Percentiles rank a stretch among this genome's conserved stretches.
Evolutionary conservation across 164 flowering plant species (phyloP).

Genomic region (Vitis amurensis): DNA sequence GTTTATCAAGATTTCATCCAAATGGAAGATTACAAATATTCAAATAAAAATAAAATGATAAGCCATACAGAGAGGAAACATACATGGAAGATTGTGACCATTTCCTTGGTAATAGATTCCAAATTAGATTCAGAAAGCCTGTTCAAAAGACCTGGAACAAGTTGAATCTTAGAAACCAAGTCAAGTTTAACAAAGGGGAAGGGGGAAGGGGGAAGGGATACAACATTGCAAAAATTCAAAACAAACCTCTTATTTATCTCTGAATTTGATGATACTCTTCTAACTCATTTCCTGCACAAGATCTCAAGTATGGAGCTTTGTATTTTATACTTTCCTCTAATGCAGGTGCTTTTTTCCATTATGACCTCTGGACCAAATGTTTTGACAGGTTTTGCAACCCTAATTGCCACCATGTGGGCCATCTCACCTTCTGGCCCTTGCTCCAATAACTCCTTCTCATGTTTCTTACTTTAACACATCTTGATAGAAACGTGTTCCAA

Average conservation of each 20-base stretch:
- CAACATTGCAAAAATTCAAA: too few species aligned
- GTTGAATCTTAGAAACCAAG: background rate
- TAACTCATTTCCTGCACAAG: slow-evolving; percentile 44
- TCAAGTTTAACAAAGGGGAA: background rate
- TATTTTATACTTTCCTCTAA: slow-evolving; percentile 38
- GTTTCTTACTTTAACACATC: slow-evolving; percentile 4
- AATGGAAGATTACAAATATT: too few species aligned
- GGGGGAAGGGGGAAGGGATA: background rate
- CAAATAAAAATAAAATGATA: background rate
- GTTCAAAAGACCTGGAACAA: slow-evolving; percentile 74
- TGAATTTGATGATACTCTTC: slow-evolving; percentile 67
- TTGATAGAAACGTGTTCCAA: too few species aligned
- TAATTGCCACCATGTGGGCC: slow-evolving; percentile 5
- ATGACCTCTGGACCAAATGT: slow-evolving; percentile 16
- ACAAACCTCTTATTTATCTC: slow-evolving; percentile 23
- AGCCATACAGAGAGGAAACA: background rate
- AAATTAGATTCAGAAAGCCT: slow-evolving; percentile 84
- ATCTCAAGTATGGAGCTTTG: slow-evolving; percentile 78
- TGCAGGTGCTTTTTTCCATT: slow-evolving; percentile 20
- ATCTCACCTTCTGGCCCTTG: slow-evolving; percentile 20
- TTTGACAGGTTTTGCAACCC: slow-evolving; percentile 15
- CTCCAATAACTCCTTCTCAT: slow-evolving; percentile 25
- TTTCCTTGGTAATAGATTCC: slow-evolving; percentile 72
- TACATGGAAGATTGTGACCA: slow-evolving; percentile 61
- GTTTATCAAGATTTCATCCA: too few species aligned